phyloP scores from a whole-genome alignment of 345 rosid species.

The Nephelium lappaceum region DNA sequence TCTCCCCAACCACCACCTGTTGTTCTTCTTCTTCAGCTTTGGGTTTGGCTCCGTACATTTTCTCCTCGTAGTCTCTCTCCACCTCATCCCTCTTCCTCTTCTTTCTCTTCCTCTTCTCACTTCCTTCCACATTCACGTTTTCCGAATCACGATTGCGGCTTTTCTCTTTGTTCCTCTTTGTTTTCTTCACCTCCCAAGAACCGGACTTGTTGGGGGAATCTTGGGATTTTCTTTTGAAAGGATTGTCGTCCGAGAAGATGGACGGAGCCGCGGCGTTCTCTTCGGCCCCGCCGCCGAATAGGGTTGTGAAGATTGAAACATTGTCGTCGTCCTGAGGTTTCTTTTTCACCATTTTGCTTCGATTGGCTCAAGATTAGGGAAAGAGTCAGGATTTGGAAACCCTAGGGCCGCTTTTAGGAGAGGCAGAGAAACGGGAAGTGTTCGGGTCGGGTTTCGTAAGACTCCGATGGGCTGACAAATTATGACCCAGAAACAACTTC shows the following conservation, averaged over 20 bases:
- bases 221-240: slow-evolving; percentile 70
- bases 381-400: neutral
- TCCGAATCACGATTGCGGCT: slow-evolving; percentile 5
- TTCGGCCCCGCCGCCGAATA: slow-evolving; percentile 38
- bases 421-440: neutral
- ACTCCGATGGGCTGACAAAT: neutral
- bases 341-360: slow-evolving; percentile 42
- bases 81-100: slow-evolving; percentile 94
- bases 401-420: slow-evolving; percentile 14
- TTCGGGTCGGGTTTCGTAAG: neutral
- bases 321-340: slow-evolving; percentile 25
- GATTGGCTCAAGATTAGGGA: neutral
- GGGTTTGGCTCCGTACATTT: slow-evolving; percentile 53
- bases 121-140: slow-evolving; percentile 7
- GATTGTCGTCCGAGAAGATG: slow-evolving; percentile 77
- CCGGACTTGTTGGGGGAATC: slow-evolving; percentile 25
- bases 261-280: slow-evolving; percentile 36
- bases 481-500: neutral
- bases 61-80: slow-evolving; percentile 76
- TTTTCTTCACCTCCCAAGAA: slow-evolving; percentile 19
- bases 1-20: slow-evolving; percentile 53
- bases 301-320: slow-evolving; percentile 40
- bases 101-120: slow-evolving; percentile 47
- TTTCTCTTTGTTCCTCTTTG: slow-evolving; percentile 27
- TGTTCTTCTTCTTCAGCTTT: slow-evolving; percentile 22